Evolutionary conservation across 441 rosid genomes (phyloP), one percentile per base, ranked within the genome.

Genomic region (Corymbia calophylla): DNA sequence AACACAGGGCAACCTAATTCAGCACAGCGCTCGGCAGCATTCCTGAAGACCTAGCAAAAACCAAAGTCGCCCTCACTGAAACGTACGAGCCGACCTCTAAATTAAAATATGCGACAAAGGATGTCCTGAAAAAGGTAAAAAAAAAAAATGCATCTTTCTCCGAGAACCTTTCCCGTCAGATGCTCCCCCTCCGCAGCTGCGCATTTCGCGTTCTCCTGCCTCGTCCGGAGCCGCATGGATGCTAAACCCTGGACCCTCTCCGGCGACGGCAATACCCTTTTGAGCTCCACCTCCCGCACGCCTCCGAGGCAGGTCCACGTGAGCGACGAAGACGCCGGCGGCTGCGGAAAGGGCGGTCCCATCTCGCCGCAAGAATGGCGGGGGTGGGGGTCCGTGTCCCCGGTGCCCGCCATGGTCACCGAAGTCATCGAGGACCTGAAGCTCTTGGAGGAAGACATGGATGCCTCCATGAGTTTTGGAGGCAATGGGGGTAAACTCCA

Each of bases 401-500:
- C 94, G 2, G 82, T 98, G 31, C 99, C 99, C 5, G 91, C 94
- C 12, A 91, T 94, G 93, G 97, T 97, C 70, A 90, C 92, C 86
- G 94, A 94, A 91, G 92, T 96, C 90, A 91, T 96, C 86, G 91
- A 93, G 31, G 99, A 96, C 90, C 91, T 98, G 95, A 96, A 93
- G 92, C 93, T 94, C 89, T 90, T 96, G 91, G 97, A 96, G 94
- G 92, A 86, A 64, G 92, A 93, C 66, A 89, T 89, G 88, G 96
- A 97, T 91, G 90, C 94, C 88, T 93, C 90, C 60, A 94, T 96
- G 93, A 92, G 90, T 77, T 98, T 98, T 82, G 98, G 98, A 73
- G 97, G 98, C 31, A 92, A 55, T 70, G 97, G 98, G 35, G 99
- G 99, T 88, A 97, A 96, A 92, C 92, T 97, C 80, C 94, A 95